Percentiles rank a stretch among this genome's conserved stretches.
Conservation (phyloP, 441 rosid genomes). For the Viola pubescens region DNA sequence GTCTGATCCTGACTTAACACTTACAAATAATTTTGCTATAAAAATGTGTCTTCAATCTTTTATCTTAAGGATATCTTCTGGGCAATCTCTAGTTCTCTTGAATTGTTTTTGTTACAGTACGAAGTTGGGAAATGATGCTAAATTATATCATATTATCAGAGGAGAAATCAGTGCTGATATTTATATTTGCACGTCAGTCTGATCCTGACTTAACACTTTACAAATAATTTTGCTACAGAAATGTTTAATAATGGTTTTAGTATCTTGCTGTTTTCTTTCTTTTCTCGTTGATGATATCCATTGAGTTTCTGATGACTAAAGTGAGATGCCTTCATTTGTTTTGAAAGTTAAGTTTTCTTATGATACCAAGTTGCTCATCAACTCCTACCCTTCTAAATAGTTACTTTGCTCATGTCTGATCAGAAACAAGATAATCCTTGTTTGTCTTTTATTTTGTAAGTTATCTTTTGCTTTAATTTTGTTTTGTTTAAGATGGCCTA, state of each 20-base stretch:
- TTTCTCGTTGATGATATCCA: too few relatives aligned
- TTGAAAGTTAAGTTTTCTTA: too few relatives aligned
- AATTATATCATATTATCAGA: constrained; percentile 6
- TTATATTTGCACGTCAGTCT: constrained; percentile 20
- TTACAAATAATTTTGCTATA: background rate
- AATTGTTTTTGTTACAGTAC: background rate
- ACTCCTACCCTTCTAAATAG: too few relatives aligned
- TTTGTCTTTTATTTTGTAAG: too few relatives aligned
- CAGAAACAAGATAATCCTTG: too few relatives aligned
- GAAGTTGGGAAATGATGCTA: constrained; percentile 30
- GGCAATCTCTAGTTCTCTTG: background rate
- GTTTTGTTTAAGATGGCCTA: background rate
- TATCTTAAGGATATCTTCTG: too few relatives aligned
- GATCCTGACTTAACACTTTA: constrained; percentile 13
- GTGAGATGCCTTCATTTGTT: background rate
- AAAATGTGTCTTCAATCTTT: too few relatives aligned
- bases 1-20: constrained; percentile 18
- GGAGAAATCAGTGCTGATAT: constrained; percentile 7
- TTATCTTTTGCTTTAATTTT: background rate
- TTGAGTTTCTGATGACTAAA: background rate
- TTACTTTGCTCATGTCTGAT: too few relatives aligned
- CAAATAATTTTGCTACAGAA: background rate
- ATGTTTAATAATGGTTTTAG: background rate
- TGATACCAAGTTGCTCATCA: too few relatives aligned
- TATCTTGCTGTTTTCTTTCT: background rate